Evolutionary conservation across 1,284 basidiomycete species (phyloP).

Genomic region (Boletus subluridellus): DNA sequence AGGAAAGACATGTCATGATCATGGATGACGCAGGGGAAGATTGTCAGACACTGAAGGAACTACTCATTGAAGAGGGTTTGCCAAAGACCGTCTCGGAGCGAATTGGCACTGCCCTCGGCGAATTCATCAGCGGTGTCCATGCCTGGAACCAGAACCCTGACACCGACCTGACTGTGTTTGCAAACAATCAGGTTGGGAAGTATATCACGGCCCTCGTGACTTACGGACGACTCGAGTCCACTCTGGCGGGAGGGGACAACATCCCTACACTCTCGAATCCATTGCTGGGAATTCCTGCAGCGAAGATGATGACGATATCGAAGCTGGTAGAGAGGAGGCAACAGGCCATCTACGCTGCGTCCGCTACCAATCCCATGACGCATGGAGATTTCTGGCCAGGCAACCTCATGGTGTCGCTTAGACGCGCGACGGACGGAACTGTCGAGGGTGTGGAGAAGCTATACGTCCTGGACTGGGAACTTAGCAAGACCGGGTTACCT

Average conservation of each 20-base stretch:
- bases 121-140: constrained; percentile 51
- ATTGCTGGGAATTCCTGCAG: constrained; percentile 37
- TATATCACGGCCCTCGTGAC: constrained; percentile 41
- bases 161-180: constrained; percentile 38
- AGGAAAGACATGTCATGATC: constrained; percentile 47
- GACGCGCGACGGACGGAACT: constrained; percentile 18
- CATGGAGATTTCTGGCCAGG: constrained; percentile 68
- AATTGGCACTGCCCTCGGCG: constrained; percentile 51
- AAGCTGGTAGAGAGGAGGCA: constrained; percentile 37
- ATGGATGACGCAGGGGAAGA: constrained; percentile 57
- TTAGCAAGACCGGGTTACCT: constrained; percentile 48
- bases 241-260: constrained; percentile 38
- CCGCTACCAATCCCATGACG: constrained; percentile 30
- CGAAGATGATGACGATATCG: constrained; percentile 38
- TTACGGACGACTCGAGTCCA: constrained; percentile 49
- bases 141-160: constrained; percentile 36
- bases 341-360: constrained; percentile 36
- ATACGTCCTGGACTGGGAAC: constrained; percentile 61
- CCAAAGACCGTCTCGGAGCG: constrained; percentile 34
- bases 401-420: constrained; percentile 47
- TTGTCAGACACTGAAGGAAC: constrained; percentile 45
- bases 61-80: constrained; percentile 41
- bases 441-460: constrained; percentile 37
- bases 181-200: constrained; percentile 42
- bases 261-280: constrained; percentile 40